Base-by-base conservation (phyloP, 305 asterid genomes). In the Rubia balearica region DNA sequence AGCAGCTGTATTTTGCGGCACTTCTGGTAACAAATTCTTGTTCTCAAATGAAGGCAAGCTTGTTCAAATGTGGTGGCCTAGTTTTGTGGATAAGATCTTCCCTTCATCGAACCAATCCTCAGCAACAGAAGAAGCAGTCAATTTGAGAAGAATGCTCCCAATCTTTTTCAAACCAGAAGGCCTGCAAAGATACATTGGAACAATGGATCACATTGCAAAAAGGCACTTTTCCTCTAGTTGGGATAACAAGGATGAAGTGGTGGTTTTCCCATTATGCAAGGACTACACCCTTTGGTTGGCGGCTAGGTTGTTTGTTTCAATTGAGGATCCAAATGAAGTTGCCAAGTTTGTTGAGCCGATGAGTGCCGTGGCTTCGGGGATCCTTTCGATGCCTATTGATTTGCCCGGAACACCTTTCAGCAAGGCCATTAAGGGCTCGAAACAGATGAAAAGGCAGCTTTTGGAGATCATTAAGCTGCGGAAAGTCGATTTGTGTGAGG, bases 351-450 rank as follows among this genome's bases (percentile, higher is more conserved):
- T 33, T 7, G 64, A 72, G 56, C 77, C 76, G 6, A 68, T 79
- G n/a, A 49, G 73, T 30, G 68, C 40, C 1, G 38, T 79, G 21
- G 68, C 36, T 4, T 68, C 70, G 3, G 83, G 80, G 53, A 42
- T 76, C 19, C 61, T 80, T 22, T 65, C 78, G 40, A 16, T 79
- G 3, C 83, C 83, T 1, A 12, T 79, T 16, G 65, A 72, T 27
- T 69, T 79, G 0, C 83, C 78, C 0, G 80, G 80, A 13, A 79
- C 83, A 0, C 13, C 80, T 22, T 75, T 36, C 45, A 27, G 56
- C 22, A 57, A 77, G 2, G 78, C 73, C 0, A 71, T 79, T 41
- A 73, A 64, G 55, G 78, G 74, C 24, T 66, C 78, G 2, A 70
- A 73, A 7, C 41, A 14, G 6, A 67, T 76, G 21, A 46, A 78